phyloP scores from a whole-genome alignment of 2,329 filamentous ascomycete species.

The Ceratocystis lukuohia region DNA sequence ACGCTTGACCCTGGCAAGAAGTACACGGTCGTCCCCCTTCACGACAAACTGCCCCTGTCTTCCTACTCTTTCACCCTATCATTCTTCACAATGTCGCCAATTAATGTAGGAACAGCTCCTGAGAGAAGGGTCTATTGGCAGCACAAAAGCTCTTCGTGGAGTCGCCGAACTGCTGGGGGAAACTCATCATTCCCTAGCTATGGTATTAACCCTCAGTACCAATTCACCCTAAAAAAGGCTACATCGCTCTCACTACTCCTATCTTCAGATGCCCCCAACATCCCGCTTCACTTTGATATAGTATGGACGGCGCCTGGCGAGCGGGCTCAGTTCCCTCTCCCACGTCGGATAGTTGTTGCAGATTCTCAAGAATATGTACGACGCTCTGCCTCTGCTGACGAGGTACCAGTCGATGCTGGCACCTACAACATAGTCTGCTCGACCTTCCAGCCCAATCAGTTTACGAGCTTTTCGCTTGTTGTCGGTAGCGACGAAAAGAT shows the following conservation, averaged over 20 bases:
- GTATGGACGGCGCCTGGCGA: conserved; percentile 58
- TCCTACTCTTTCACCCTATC: conserved; percentile 79
- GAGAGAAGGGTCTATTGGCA: conserved; percentile 45
- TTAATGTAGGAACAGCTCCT: conserved; percentile 48
- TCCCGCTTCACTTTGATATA: conserved; percentile 73
- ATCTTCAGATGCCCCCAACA: conserved; percentile 49
- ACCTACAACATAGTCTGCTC: conserved; percentile 81
- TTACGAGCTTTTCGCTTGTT: conserved; percentile 59
- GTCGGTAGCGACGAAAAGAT: conserved; percentile 48
- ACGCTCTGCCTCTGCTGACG: conserved; percentile 58
- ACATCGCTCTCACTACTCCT: conserved; percentile 62
- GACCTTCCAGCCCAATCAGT: conserved; percentile 72
- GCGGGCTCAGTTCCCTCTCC: conserved; percentile 51
- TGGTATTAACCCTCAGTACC: conserved; percentile 78
- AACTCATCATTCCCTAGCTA: conserved; percentile 66
- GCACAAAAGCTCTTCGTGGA: conserved; percentile 59
- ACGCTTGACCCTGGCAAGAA: conserved; percentile 28
- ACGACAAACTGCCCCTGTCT: conserved; percentile 60
- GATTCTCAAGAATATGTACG: conserved; percentile 83
- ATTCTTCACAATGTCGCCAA: conserved; percentile 54
- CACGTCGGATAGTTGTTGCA: conserved; percentile 62
- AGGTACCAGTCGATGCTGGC: conserved; percentile 49
- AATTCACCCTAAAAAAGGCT: conserved; percentile 41
- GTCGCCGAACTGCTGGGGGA: conserved; percentile 65
- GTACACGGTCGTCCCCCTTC: conserved; percentile 56